phyloP scores from a whole-genome alignment of 2,329 filamentous ascomycete species.

The Trichoderma hamatum region DNA sequence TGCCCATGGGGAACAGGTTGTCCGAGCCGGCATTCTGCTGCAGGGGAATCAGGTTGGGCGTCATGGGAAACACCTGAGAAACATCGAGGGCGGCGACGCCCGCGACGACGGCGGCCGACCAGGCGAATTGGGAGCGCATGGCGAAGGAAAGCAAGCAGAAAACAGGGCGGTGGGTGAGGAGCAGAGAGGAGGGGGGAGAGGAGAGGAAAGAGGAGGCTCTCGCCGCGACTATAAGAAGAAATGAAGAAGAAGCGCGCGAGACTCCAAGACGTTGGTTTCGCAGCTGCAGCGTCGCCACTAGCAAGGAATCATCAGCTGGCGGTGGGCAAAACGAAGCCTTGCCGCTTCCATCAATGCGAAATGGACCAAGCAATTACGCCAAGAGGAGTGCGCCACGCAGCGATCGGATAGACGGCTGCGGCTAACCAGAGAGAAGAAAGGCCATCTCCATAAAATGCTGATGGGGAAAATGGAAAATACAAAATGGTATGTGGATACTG shows the following conservation, averaged over 20 bases:
- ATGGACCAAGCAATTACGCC: neutral
- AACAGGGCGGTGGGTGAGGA: neutral
- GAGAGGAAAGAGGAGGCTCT: neutral
- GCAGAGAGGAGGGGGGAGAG: too few species aligned
- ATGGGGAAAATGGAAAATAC: neutral
- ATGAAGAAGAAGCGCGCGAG: neutral
- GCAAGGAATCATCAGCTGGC: neutral
- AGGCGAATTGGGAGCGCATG: slow-evolving; percentile 33
- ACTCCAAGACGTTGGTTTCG: neutral
- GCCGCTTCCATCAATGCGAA: neutral
- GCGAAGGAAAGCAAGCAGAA: neutral
- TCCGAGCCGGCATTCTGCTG: slow-evolving; percentile 42
- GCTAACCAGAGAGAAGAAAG: neutral
- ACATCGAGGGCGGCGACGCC: slow-evolving; percentile 17
- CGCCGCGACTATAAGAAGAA: slow-evolving; percentile 8
- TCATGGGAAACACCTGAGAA: slow-evolving; percentile 22
- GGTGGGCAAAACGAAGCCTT: neutral
- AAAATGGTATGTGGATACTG: neutral
- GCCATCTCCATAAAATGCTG: neutral
- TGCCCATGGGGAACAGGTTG: slow-evolving; percentile 62
- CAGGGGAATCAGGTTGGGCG: slow-evolving; percentile 41
- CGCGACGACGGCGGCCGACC: slow-evolving; percentile 33
- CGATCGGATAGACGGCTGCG: slow-evolving; percentile 23
- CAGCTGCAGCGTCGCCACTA: neutral
- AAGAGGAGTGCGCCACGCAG: neutral